phyloP scores from a whole-genome alignment of 106 monocot genomes.

The Narthecium ossifragum region DNA sequence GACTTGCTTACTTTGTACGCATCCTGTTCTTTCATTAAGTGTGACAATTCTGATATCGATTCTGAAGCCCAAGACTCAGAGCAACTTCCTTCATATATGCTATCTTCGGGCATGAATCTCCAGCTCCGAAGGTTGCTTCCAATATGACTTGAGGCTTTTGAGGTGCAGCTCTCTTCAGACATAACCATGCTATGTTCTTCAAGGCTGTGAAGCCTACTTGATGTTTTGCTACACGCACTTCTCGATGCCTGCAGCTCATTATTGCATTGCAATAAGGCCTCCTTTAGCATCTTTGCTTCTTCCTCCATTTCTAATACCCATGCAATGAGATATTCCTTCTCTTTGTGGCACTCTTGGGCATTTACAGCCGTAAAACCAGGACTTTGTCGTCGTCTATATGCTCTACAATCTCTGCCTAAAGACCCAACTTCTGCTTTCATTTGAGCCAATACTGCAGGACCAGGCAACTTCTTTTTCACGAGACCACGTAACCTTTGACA shows the following conservation, averaged over 20 bases:
- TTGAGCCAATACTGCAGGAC: conserved; percentile 75
- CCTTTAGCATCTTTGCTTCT: conserved; percentile 91
- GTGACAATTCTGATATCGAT: conserved; percentile 58
- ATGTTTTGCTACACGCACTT: conserved; percentile 58
- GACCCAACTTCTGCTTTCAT: conserved; percentile 61
- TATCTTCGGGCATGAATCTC: conserved; percentile 84
- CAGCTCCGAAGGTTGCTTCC: conserved; percentile 69
- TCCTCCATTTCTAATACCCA: conserved; percentile 72
- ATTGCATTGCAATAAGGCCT: conserved; percentile 75
- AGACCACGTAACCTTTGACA: conserved; percentile 64
- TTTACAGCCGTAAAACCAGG: conserved; percentile 51
- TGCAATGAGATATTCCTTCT: conserved; percentile 78
- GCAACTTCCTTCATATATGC: conserved; percentile 57
- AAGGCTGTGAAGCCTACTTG: conserved; percentile 52
- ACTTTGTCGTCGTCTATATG: conserved; percentile 1
- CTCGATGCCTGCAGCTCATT: conserved; percentile 76
- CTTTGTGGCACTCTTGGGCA: conserved; percentile 56
- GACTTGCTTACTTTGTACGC: background rate
- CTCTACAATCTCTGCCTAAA: conserved; percentile 14
- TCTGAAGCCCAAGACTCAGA: conserved; percentile 63
- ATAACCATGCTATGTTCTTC: conserved; percentile 40
- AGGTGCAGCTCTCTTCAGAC: conserved; percentile 34
- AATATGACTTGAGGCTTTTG: conserved; percentile 29
- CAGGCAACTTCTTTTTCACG: conserved; percentile 68
- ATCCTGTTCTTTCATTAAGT: conserved; percentile 35